These are phyloP conservation scores for Ormosia emarginata DNA, from an alignment of 306 rosid genomes.

Conservation along the genomic window DNA sequence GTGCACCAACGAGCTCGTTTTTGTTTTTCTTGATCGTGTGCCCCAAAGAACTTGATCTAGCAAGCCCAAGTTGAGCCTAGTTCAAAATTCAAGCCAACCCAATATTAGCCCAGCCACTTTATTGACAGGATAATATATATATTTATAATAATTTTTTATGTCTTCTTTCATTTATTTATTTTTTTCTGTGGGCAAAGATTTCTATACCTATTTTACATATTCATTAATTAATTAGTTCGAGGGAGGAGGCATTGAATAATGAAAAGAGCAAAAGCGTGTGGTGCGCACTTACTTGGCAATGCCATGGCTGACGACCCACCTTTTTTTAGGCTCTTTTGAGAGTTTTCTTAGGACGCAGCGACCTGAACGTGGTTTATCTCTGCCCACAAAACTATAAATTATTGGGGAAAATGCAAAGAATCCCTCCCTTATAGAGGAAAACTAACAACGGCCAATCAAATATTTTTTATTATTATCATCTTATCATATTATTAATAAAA, in stretches of 20 bases:
- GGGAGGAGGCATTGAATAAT: neutral
- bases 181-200: neutral
- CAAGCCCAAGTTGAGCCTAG: neutral
- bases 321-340: neutral
- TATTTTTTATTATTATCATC: too few species aligned
- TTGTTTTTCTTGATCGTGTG: too few species aligned
- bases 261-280: neutral
- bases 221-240: neutral
- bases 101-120: neutral
- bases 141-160: too few species aligned
- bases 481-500: too few species aligned
- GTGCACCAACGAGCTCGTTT: neutral
- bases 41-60: neutral
- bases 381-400: neutral
- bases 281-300: neutral
- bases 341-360: constrained; percentile 18
- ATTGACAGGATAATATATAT: neutral
- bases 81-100: neutral
- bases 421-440: too few species aligned
- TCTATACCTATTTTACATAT: neutral
- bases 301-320: neutral
- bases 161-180: neutral
- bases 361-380: constrained; percentile 14
- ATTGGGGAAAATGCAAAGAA: neutral
- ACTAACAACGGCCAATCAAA: too few species aligned